A percentile compares a stretch with the other conserved stretches of the same genome.
Conservation (phyloP, 768 basidiomycete genomes). For the Ramaria sp. region DNA sequence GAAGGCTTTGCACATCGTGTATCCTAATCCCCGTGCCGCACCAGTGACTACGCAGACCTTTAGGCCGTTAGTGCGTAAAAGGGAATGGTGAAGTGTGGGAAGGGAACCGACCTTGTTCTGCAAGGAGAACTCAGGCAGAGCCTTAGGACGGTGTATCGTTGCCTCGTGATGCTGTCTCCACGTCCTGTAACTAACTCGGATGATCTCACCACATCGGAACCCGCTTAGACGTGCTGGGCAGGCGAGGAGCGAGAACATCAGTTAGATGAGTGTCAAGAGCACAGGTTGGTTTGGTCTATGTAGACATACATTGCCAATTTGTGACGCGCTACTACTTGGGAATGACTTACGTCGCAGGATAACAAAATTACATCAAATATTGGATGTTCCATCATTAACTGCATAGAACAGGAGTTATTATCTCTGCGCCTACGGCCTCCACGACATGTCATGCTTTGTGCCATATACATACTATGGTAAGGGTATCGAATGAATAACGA, state of each 20-base stretch:
- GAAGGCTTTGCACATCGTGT: slow-evolving; percentile 86
- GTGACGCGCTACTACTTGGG: too few species aligned
- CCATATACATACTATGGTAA: slow-evolving; percentile 2
- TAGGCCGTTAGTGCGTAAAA: background rate
- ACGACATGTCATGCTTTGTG: slow-evolving; percentile 6
- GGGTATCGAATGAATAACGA: slow-evolving; percentile 8
- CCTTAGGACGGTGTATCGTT: slow-evolving; percentile 25
- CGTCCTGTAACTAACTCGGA: background rate
- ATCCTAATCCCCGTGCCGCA: slow-evolving; percentile 82
- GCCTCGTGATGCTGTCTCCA: background rate
- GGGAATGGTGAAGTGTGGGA: background rate
- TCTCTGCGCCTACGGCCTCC: too few species aligned
- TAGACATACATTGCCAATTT: too few species aligned
- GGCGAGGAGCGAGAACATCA: background rate
- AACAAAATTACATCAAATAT: too few species aligned
- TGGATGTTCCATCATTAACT: too few species aligned
- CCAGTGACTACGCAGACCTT: slow-evolving; percentile 91
- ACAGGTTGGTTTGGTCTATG: background rate
- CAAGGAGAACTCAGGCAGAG: slow-evolving; percentile 71
- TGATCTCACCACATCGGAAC: background rate
- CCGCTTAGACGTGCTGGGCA: background rate
- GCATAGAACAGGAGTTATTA: too few species aligned
- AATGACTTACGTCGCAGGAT: too few species aligned
- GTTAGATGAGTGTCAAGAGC: background rate
- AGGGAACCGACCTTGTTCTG: slow-evolving; percentile 47